phyloP scores from a whole-genome alignment of 192 early-diverging fungal species.

The Chytriomyces sp. region DNA sequence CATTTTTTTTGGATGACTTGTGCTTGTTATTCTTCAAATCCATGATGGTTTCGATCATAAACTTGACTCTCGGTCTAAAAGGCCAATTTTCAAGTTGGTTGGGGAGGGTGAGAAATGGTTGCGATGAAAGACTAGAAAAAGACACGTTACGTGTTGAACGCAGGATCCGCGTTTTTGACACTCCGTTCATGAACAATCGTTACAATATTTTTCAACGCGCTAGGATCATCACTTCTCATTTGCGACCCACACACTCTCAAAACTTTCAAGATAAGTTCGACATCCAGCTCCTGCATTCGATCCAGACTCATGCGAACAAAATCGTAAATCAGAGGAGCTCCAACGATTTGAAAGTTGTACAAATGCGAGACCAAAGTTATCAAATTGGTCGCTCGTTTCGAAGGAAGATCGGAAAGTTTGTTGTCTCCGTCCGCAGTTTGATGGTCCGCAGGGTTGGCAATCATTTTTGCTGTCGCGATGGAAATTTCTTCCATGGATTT shows the following conservation, averaged over 20 bases:
- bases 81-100: not conserved
- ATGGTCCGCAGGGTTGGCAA: not conserved
- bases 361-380: constrained; percentile 79
- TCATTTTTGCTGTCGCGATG: not conserved
- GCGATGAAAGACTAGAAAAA: not conserved
- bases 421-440: constrained; percentile 9
- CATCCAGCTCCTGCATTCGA: constrained; percentile 79
- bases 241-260: constrained; percentile 79
- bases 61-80: constrained; percentile 70
- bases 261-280: constrained; percentile 86
- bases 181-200: constrained; percentile 64
- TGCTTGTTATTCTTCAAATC: constrained; percentile 89
- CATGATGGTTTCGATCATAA: constrained; percentile 94
- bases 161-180: constrained; percentile 41
- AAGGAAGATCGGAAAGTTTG: constrained; percentile 14
- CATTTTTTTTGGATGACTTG: constrained; percentile 53
- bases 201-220: constrained; percentile 89
- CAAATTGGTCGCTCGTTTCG: constrained; percentile 70
- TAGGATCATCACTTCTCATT: constrained; percentile 90
- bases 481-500: constrained; percentile 27
- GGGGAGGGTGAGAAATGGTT: not conserved
- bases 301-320: constrained; percentile 73
- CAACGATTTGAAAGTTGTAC: constrained; percentile 81
- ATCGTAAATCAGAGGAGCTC: constrained; percentile 89
- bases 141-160: constrained; percentile 25